Evolutionary conservation across 2,329 filamentous ascomycete species (phyloP), one percentile per base, ranked within the genome.

Genomic region (Dichotomopilus funicola): DNA sequence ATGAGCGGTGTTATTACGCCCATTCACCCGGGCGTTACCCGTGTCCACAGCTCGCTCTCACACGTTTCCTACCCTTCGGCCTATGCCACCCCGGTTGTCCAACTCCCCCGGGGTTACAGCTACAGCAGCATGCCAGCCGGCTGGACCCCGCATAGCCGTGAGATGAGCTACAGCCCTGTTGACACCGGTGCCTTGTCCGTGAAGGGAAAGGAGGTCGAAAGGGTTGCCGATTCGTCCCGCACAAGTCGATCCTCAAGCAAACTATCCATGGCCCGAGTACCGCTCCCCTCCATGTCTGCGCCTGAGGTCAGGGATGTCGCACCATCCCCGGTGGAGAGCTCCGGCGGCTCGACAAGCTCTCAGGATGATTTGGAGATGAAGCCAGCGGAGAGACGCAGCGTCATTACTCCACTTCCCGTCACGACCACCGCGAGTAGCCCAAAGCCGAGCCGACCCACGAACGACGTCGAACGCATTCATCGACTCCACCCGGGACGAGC

Each of bases 41-140:
- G 77, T n/a, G 71, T 75, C 36, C 71, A 72, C 54, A 79, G 75
- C 67, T 70, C 72, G 42, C 67, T 78, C 8, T 75, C 77, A 0
- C 69, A 73, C 57, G 73, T 76, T 38, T 75, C 76, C 5, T 79
- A 76, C 56, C 75, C 76, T 4, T 67, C 71, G 9, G 67, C 70
- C 43, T 70, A 74, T 54, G 67, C 68, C 37, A 72, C 62, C 38
- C 74, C 75, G 12, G 62, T 72, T 44, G 67, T 71, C 6, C 67
- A 69, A 12, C 57, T 75, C 48, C 73, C 75, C 7, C 70, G 71
- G 44, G 69, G 72, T 27, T 73, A 77, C 64, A 78, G 74, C 62
- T 75, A 73, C 62, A 70, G 64, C 60, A 72, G 71, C 59, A 65
- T 73, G 34, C 69, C 72, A 0, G 63, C 67, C n/a, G 63, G 61